A percentile compares a stretch with the other conserved stretches of the same genome.
Evolutionary conservation across 1,139 yeast genomes (phyloP).

Genomic region (Candida tunisiensis): DNA sequence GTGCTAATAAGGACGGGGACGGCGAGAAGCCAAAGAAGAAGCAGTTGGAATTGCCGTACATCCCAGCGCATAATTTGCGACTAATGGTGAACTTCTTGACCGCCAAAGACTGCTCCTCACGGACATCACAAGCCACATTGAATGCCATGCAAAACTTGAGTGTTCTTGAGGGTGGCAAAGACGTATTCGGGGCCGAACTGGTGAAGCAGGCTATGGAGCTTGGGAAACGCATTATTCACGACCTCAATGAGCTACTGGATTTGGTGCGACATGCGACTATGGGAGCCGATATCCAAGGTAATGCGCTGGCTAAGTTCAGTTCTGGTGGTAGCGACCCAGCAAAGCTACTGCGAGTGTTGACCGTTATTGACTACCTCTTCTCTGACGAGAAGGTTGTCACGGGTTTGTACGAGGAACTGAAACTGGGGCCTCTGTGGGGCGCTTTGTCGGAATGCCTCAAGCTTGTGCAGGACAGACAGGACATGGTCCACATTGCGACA

Average conservation of each 20-base stretch:
- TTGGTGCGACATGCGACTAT: slow-evolving; percentile 26
- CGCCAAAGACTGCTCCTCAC: slow-evolving; percentile 76
- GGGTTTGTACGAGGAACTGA: slow-evolving; percentile 42
- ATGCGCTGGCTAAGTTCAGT: slow-evolving; percentile 49
- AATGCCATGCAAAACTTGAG: slow-evolving; percentile 72
- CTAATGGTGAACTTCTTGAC: slow-evolving; percentile 52
- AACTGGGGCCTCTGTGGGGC: slow-evolving; percentile 73
- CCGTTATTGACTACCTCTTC: slow-evolving; percentile 77
- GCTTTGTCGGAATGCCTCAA: slow-evolving; percentile 66
- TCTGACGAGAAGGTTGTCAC: slow-evolving; percentile 7
- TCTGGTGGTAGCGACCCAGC: slow-evolving; percentile 72
- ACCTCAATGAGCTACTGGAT: slow-evolving; percentile 33
- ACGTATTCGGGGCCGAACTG: slow-evolving; percentile 51
- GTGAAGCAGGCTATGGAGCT: slow-evolving; percentile 47
- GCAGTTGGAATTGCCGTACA: slow-evolving; percentile 38
- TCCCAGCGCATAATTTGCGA: slow-evolving; percentile 47
- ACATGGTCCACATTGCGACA: slow-evolving; percentile 56
- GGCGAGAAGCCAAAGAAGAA: slow-evolving; percentile 5
- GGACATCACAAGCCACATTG: slow-evolving; percentile 72
- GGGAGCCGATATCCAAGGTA: slow-evolving; percentile 33
- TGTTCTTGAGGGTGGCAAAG: slow-evolving; percentile 41
- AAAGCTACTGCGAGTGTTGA: slow-evolving; percentile 62
- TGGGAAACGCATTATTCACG: slow-evolving; percentile 40
- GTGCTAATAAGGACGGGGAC: not conserved
- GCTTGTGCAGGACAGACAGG: slow-evolving; percentile 22